phyloP scores from a whole-genome alignment of 345 rosid genomes.

The Streptanthus diversifolius region DNA sequence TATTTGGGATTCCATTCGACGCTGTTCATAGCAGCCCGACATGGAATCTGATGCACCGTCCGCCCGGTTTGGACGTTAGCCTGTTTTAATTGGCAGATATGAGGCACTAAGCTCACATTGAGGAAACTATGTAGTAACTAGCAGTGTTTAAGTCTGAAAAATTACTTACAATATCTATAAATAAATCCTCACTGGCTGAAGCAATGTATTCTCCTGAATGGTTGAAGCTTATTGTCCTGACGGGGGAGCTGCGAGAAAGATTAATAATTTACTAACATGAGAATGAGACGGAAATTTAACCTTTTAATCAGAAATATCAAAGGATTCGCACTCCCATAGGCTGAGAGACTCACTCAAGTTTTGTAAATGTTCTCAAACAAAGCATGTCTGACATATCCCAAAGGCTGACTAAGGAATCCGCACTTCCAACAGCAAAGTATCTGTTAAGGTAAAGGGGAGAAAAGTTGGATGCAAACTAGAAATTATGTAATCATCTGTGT shows the following conservation, averaged over 20 bases:
- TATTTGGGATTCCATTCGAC: conserved; percentile 97
- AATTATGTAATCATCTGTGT: not conserved
- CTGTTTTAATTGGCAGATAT: conserved; percentile 41
- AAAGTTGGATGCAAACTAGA: not conserved
- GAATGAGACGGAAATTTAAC: not conserved
- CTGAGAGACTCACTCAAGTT: conserved; percentile 71
- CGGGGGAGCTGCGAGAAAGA: conserved; percentile 70
- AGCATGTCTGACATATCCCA: conserved; percentile 97
- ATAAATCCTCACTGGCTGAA: conserved; percentile 91
- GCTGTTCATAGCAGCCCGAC: conserved; percentile 96
- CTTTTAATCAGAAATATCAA: not conserved
- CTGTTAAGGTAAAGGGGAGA: conserved; percentile 35
- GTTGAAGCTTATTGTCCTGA: conserved; percentile 90
- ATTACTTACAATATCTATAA: conserved; percentile 76
- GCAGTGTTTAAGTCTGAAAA: not conserved
- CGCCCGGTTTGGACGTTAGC: conserved; percentile 87
- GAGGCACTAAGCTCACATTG: conserved; percentile 4
- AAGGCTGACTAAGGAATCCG: conserved; percentile 97
- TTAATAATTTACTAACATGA: conserved; percentile 4
- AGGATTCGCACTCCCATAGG: not conserved
- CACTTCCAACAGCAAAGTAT: conserved; percentile 98
- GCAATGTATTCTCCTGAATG: conserved; percentile 79
- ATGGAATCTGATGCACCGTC: conserved; percentile 84
- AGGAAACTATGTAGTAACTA: not conserved
- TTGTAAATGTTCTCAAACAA: conserved; percentile 79